Evolutionary conservation across 345 rosid species (phyloP), one percentile per base, ranked within the genome.

Genomic region (Euclidium syriacum): DNA sequence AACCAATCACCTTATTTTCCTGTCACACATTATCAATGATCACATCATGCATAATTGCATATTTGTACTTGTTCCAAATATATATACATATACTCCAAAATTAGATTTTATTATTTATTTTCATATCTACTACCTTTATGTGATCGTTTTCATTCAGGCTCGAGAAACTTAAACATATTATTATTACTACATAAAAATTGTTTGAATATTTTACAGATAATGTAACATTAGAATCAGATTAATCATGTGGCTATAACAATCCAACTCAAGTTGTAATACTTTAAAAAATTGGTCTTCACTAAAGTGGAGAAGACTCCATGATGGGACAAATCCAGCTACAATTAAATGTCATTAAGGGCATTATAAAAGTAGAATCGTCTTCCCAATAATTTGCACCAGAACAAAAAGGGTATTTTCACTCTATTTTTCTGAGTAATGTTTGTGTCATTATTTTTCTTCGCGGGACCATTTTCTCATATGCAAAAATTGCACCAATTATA

Each of bases 21-120:
- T 43, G 17, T 47, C 60, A 68, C 73, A 40, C 10, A 50, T 16
- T 40, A 50, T 40, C 30, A 40, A 24, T 58, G 60, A 41, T 32
- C 29, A 51, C 72, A 68, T 58, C 60, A 67, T 67, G 65, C 58
- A 67, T 57, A n/a, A n/a, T n/a, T n/a, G 57, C 56, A 66, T 46
- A 42, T 27, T 56, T 27, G 15, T 36, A 67, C 57, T 47, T 36
- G 55, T 54, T 52, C 22, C 33, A 32, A 12, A 41, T 50, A n/a
- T 40, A 44, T n/a, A n/a, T n/a, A n/a, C n/a, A n/a, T n/a, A n/a
- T n/a, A n/a, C n/a, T 32, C 53, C 32, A 30, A 17, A 58, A 26
- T 26, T 41, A 49, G 27, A 2, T n/a, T 52, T 52, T 10, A 15
- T 23, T 29, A 10, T 29, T 12, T 43, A 33, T 42, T 7, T 29